Percentiles rank a stretch among this genome's conserved stretches.
Evolutionary conservation across 2,329 filamentous ascomycete species (phyloP).

Genomic region (Iodosphaeria phyllophila): DNA sequence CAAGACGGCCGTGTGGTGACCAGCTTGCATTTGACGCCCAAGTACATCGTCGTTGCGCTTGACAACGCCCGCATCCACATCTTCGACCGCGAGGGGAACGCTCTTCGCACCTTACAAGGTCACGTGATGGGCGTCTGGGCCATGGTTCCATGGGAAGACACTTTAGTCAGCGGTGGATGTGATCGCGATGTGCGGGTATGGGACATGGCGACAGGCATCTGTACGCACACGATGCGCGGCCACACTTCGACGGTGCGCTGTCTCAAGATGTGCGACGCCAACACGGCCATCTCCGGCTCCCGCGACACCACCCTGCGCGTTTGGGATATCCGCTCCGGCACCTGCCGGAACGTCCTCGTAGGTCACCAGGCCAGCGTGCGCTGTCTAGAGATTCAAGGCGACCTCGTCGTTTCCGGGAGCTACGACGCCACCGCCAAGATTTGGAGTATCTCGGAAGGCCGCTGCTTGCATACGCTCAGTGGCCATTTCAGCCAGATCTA

Average conservation of each 20-base stretch:
- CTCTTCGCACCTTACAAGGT: conserved; percentile 75
- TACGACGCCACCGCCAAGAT: conserved; percentile 95
- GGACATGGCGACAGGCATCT: conserved; percentile 76
- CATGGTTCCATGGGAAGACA: conserved; percentile 96
- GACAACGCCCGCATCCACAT: conserved; percentile 99
- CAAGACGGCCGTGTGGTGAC: conserved; percentile 96
- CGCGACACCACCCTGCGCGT: conserved; percentile 86
- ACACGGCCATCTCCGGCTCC: conserved; percentile 90
- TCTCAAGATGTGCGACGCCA: conserved; percentile 89
- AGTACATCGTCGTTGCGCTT: conserved; percentile 92
- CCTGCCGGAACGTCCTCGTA: conserved; percentile 80
- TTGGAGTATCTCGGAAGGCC: conserved; percentile 93
- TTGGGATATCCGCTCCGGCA: conserved; percentile 79
- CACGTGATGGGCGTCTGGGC: conserved; percentile 99
- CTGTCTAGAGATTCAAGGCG: conserved; percentile 88
- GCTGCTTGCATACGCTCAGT: conserved; percentile 73
- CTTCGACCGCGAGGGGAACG: conserved; percentile 78
- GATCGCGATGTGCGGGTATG: conserved; percentile 94
- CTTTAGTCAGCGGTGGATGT: conserved; percentile 86
- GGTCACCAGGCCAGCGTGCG: conserved; percentile 92
- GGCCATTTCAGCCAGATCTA: conserved; percentile 99
- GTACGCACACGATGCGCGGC: conserved; percentile 69
- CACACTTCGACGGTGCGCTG: conserved; percentile 95
- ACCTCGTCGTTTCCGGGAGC: conserved; percentile 92
- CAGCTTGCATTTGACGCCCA: conserved; percentile 78